Base-by-base conservation (phyloP, 139 green algal genomes). In the Pleodorina starrii region DNA sequence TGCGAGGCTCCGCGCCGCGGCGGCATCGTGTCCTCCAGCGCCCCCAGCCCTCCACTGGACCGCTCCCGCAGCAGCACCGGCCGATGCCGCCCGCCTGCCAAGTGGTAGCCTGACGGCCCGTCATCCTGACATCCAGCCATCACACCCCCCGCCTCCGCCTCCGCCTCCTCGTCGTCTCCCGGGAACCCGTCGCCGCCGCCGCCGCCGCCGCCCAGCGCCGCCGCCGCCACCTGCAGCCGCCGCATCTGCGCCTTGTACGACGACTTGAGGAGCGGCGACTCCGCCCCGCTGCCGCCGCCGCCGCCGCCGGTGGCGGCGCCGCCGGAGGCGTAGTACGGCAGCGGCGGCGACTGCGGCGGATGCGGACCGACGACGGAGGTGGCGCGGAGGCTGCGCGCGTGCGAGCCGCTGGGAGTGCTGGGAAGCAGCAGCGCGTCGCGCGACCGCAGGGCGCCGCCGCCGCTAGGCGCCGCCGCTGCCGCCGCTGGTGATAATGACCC, bases 231-330 rank as follows among this genome's bases (percentile, higher is more conserved):
- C 3, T 32, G 68, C 35, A 76, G 36, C 14, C 68, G 68, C 35
- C 32, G 68, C 35, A 76, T 46, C 68, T 76, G 68, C 68, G 68
- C 19, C 35, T 48, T 76, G 38, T 76, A 76, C 68, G 68, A 76
- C 36, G 35, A 29, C 6, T 46, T 76, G 12, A 17, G 57, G 25
- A 38, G 29, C 63, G 63, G 63, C 5, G 63, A 73, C 63, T 73
- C 63, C 6, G 63, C 27, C 2, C 63, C n/a, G n/a, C n/a, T n/a
- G n/a, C 63, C 63, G 63, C 32, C 63, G 35, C n/a, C 2, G 2
- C 32, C 19, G 29, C 63, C 25, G 63, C 63, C 5, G 63, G 54
- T n/a, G 54, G 7, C 63, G 21, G 5, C 63, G 32, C 12, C 32
- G 63, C 63, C 5, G 29, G 32, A 19, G 25, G 63, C 21, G 63